Percentiles rank a stretch among this genome's conserved stretches.
Evolutionary conservation across 495 filamentous ascomycete species (phyloP).

Genomic region (Lepraria neglecta): DNA sequence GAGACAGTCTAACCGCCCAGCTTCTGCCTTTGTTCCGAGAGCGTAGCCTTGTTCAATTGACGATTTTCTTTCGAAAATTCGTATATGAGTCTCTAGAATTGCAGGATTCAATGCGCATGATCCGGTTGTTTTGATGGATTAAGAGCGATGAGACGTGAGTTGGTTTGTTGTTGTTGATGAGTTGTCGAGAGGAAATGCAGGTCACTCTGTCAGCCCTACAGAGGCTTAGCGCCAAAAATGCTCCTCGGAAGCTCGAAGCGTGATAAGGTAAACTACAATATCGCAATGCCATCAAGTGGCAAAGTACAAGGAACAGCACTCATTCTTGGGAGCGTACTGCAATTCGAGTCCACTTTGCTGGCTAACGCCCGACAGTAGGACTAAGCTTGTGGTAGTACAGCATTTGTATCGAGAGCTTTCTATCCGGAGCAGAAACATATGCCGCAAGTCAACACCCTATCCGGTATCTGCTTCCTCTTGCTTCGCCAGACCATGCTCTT

Average conservation of each 20-base stretch:
- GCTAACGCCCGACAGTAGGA: neutral
- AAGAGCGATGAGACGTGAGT: constrained; percentile 38
- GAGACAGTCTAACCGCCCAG: constrained; percentile 26
- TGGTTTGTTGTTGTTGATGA: constrained; percentile 27
- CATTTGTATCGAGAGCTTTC: neutral
- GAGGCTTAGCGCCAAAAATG: neutral
- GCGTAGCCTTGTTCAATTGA: constrained; percentile 11
- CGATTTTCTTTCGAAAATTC: neutral
- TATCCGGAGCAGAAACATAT: neutral
- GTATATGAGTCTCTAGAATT: no score
- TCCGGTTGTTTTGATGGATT: constrained; percentile 28
- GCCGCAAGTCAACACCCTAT: constrained; percentile 28
- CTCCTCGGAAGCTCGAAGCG: neutral
- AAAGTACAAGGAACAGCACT: neutral
- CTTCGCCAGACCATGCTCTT: constrained; percentile 93
- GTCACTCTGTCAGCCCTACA: constrained; percentile 10
- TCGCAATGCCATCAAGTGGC: neutral
- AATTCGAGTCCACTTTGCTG: neutral
- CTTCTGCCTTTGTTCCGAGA: constrained; percentile 10
- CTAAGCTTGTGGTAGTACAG: neutral
- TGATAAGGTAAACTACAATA: neutral
- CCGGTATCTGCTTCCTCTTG: constrained; percentile 67
- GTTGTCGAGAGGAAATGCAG: constrained; percentile 16
- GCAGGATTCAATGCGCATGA: neutral
- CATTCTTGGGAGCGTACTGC: neutral